A percentile compares a stretch with the other conserved stretches of the same genome.
These are phyloP conservation scores for Thalassiosira ordinaria DNA, from an alignment of 352 stramenopile species.

Conservation along the genomic window DNA sequence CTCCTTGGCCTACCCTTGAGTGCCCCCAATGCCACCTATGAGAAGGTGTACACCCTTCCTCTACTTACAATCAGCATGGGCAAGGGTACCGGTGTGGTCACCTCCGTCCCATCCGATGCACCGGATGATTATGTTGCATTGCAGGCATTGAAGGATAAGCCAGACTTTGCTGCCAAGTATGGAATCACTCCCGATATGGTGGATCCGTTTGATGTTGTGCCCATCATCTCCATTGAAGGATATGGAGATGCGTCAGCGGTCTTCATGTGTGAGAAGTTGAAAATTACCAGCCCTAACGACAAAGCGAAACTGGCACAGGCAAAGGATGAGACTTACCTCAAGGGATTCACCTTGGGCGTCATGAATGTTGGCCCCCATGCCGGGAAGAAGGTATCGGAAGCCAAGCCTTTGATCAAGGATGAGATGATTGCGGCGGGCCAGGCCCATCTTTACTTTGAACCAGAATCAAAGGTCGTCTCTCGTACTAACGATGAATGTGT, in stretches of 20 bases:
- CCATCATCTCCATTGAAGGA: constrained; percentile 99
- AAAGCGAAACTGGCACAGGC: constrained; percentile 98
- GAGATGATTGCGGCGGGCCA: constrained; percentile 94
- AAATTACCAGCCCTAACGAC: constrained; percentile 98
- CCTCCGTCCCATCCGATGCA: constrained; percentile 97
- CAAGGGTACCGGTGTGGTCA: constrained; percentile 99
- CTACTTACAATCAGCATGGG: constrained; percentile 99
- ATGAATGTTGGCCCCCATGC: constrained; percentile 92
- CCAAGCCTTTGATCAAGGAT: constrained; percentile 96
- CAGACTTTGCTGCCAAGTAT: constrained; percentile 98
- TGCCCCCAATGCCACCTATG: constrained; percentile 96
- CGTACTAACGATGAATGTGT: constrained; percentile 98
- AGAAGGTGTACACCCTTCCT: constrained; percentile 99
- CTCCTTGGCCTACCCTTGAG: constrained; percentile 95
- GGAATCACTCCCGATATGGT: constrained; percentile 98
- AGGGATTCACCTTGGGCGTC: constrained; percentile 99
- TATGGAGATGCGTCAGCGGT: constrained; percentile 96
- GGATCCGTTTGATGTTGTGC: constrained; percentile 97
- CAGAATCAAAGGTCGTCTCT: constrained; percentile 96
- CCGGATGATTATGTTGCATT: constrained; percentile 99
- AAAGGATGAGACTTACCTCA: constrained; percentile 97
- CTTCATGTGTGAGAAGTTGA: constrained; percentile 94
- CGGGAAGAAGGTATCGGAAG: constrained; percentile 98
- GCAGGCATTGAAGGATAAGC: constrained; percentile 98
- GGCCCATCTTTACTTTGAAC: constrained; percentile 98